Percentiles rank a stretch among this genome's conserved stretches.
Conservation (phyloP, 148 eudicot species). For the Drosera capensis region DNA sequence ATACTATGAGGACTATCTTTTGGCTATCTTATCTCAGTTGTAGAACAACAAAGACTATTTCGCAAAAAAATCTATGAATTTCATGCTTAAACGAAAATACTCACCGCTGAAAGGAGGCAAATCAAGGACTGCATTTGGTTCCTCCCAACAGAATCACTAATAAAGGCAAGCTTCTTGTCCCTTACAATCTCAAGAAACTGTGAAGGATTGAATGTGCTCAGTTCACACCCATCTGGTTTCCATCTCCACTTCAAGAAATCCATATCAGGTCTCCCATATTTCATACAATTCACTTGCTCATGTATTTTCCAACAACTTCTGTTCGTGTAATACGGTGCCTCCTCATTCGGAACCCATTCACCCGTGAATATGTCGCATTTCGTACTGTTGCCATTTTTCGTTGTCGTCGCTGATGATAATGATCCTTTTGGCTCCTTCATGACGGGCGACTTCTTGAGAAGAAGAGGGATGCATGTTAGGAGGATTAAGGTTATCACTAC, state of each 20-base stretch:
- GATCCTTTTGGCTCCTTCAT: background rate
- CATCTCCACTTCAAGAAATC: constrained; percentile 8
- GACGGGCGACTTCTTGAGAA: background rate
- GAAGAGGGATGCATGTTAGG: background rate
- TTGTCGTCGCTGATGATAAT: background rate
- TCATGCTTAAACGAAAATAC: no score
- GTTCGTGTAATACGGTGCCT: constrained; percentile 5
- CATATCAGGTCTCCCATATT: constrained; percentile 4
- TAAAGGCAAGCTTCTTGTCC: constrained; percentile 4
- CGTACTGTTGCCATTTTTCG: background rate
- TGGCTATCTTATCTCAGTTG: no score
- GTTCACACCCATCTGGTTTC: constrained; percentile 5
- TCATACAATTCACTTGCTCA: constrained; percentile 1
- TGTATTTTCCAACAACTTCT: constrained; percentile 3
- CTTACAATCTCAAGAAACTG: constrained; percentile 4
- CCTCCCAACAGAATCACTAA: constrained; percentile 4
- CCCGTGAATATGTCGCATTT: constrained; percentile 7
- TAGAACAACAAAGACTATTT: no score
- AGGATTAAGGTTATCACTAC: background rate
- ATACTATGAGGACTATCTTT: no score
- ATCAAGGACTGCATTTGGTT: constrained; percentile 3
- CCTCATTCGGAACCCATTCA: constrained; percentile 1
- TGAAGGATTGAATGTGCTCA: background rate
- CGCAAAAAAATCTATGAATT: no score
- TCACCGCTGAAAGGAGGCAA: background rate